A percentile compares a stretch with the other conserved stretches of the same genome.
Conservation (phyloP, 1,284 basidiomycete species). For the Hortiboletus rubellus region DNA sequence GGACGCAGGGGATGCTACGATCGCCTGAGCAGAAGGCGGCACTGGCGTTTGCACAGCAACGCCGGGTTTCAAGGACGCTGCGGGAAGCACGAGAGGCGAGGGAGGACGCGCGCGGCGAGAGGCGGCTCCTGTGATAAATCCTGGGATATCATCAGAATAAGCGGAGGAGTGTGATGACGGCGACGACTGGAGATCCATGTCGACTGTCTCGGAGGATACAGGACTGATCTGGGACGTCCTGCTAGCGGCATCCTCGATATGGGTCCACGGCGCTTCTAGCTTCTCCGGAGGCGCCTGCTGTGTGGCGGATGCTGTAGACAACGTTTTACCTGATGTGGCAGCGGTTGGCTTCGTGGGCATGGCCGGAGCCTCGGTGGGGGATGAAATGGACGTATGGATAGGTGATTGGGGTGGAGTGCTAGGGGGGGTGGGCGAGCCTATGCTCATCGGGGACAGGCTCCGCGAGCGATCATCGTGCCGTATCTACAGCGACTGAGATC, state of each 20-base stretch:
- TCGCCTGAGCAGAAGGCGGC: constrained; percentile 17
- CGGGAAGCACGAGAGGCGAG: constrained; percentile 30
- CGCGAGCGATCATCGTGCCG: constrained; percentile 30
- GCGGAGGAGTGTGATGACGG: constrained; percentile 31
- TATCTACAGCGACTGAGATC: constrained; percentile 35
- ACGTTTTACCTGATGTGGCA: constrained; percentile 5
- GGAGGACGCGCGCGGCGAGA: constrained; percentile 32
- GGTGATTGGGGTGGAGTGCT: constrained; percentile 37
- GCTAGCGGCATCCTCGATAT: constrained; percentile 30
- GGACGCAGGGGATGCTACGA: constrained; percentile 23
- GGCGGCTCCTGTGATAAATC: constrained; percentile 34
- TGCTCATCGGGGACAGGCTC: constrained; percentile 58
- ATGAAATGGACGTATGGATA: neutral
- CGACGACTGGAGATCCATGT: constrained; percentile 37
- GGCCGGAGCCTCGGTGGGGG: neutral
- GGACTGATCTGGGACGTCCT: constrained; percentile 33
- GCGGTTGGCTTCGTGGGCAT: constrained; percentile 8
- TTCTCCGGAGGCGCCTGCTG: constrained; percentile 22
- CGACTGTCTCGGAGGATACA: constrained; percentile 37
- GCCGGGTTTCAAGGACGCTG: constrained; percentile 15
- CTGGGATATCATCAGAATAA: constrained; percentile 31
- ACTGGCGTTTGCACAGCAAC: constrained; percentile 21
- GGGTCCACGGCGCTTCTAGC: constrained; percentile 16
- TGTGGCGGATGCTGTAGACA: constrained; percentile 14
- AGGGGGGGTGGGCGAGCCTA: constrained; percentile 42